These are phyloP conservation scores for Citrus reticulata DNA, from an alignment of 345 rosid species.

Conservation along the genomic window DNA sequence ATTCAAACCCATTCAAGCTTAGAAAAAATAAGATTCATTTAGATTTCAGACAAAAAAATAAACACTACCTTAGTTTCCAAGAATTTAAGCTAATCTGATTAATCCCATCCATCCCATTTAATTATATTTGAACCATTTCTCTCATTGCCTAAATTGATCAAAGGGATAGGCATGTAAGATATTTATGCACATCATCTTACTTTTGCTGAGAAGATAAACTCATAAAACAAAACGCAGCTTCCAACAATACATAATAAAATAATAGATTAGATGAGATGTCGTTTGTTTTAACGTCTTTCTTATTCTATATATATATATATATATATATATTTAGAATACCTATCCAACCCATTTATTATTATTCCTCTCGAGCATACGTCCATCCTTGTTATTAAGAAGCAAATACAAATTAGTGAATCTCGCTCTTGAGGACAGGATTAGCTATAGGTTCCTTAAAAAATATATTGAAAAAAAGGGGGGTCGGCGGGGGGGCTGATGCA, in stretches of 20 bases:
- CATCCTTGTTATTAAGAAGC: conserved; percentile 9
- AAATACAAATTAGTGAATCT: no score
- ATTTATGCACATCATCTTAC: neutral
- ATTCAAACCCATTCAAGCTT: accelerated
- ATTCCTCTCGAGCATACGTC: conserved; percentile 9
- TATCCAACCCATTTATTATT: neutral
- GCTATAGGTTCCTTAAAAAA: no score
- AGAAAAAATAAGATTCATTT: no score
- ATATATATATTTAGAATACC: neutral
- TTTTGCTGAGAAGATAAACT: neutral
- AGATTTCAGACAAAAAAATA: no score
- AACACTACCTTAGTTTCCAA: no score
- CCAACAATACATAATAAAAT: neutral
- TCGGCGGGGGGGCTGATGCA: no score
- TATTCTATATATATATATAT: neutral
- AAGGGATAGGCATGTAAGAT: neutral
- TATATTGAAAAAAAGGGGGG: no score
- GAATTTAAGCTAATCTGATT: no score
- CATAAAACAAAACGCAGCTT: neutral
- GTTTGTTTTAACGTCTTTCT: neutral
- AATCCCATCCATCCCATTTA: no score
- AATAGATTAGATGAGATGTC: neutral
- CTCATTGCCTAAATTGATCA: neutral
- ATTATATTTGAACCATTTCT: neutral
- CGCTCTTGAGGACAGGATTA: no score